Percentiles rank a stretch among this genome's conserved stretches.
Conservation (phyloP, 192 early-diverging fungal genomes). For the Obelidium mucronatum region DNA sequence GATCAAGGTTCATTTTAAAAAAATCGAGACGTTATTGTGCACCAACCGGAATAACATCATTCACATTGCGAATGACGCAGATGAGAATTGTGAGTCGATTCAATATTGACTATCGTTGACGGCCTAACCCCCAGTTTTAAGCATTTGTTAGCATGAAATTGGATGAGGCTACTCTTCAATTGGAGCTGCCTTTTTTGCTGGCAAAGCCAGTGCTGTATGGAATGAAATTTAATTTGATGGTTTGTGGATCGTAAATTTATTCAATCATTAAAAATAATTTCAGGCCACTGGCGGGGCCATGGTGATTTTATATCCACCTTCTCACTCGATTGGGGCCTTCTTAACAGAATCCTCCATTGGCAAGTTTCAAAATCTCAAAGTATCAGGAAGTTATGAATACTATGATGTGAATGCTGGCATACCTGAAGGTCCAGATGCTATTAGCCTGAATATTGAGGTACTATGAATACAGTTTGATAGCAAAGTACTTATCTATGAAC, state of each 20-base stretch:
- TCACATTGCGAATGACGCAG: slow-evolving; percentile 68
- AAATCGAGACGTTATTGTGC: slow-evolving; percentile 66
- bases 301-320: slow-evolving; percentile 61
- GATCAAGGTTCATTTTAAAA: slow-evolving; percentile 55
- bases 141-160: slow-evolving; percentile 15
- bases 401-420: not conserved
- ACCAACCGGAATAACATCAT: slow-evolving; percentile 83
- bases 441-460: slow-evolving; percentile 39
- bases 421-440: slow-evolving; percentile 26
- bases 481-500: not conserved
- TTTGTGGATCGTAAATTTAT: not conserved
- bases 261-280: not conserved
- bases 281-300: slow-evolving; percentile 24
- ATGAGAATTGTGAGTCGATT: slow-evolving; percentile 65
- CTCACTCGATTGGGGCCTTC: slow-evolving; percentile 73
- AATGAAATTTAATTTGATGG: slow-evolving; percentile 1
- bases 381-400: slow-evolving; percentile 42
- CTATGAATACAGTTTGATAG: not conserved
- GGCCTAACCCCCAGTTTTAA: not conserved
- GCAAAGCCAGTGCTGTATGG: slow-evolving; percentile 5
- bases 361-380: slow-evolving; percentile 28
- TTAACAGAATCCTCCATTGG: slow-evolving; percentile 60
- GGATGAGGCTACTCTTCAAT: not conserved
- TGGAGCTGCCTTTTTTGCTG: slow-evolving; percentile 17
- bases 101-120: not conserved